Base-by-base conservation (phyloP, 83 land plant species). In the Thuja plicata region DNA sequence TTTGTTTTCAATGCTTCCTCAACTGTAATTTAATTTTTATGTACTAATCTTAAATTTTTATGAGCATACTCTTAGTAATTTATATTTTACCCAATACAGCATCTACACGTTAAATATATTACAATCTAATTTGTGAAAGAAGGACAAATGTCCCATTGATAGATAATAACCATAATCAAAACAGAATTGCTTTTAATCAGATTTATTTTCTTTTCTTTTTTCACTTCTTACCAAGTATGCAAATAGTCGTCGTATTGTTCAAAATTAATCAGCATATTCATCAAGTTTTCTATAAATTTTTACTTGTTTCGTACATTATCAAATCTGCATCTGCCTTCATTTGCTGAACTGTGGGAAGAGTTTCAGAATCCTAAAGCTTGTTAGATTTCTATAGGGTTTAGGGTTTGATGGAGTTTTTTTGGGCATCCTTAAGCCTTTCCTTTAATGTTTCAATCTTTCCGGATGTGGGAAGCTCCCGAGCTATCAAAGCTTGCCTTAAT, bases 361-460 rank as follows among this genome's bases (percentile, higher is more conserved):
- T 77, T 77, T 78, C 82, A 78, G 82, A 17, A 78, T 78, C 82
- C 16, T 38, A 38, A 38, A 78, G 45, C 17, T 15, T 41, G 15
- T 3, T 17, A 15, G 8, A 17, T 37, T 38, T 35, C 24, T 38
- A 24, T 38, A 15, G 82, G 19, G 1, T 78, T 78, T 38, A 38
- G 19, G 16, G 46, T 78, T 35, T 78, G 45, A 38, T 78, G 82
- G 78, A 35, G 5, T 38, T 40, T n/a, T 60, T 60, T 86, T 92
- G 94, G 41, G 94, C 94, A 55, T 90, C 84, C 87, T 92, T 93
- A 15, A 93, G 89, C 57, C 94, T 90, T n/a, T 90, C 91, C 86
- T 74, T 90, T 30, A 93, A 80, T 27, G 88, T 92, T 24, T 92
- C 90, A 12, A 93, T 45, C 87, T 88, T 89, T 85, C 94, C 94